Conservation (phyloP, 192 early-diverging fungal species). For the Entomortierella chlamydospora region DNA sequence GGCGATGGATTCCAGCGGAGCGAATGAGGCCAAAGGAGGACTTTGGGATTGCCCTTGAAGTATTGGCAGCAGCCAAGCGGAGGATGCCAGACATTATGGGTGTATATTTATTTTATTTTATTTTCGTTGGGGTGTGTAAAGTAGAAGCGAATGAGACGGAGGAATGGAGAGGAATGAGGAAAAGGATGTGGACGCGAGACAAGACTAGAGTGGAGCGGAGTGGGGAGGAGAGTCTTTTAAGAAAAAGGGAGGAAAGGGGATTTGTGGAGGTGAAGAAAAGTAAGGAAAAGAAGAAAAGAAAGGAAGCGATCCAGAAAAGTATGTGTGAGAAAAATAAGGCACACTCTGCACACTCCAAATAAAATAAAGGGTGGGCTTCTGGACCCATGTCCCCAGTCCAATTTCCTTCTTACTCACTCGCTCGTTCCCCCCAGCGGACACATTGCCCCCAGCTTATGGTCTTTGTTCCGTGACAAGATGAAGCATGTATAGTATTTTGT, state of each 20-base stretch:
- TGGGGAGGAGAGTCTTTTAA: not conserved
- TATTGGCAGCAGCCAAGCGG: constrained; percentile 32
- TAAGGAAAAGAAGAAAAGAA: not conserved
- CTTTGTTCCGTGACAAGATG: too few relatives aligned
- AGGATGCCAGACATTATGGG: constrained; percentile 50
- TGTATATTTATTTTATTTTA: too few relatives aligned
- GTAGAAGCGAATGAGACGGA: not conserved
- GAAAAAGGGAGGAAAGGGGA: constrained; percentile 1
- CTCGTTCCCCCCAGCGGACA: too few relatives aligned
- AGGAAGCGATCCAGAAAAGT: not conserved
- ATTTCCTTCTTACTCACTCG: too few relatives aligned
- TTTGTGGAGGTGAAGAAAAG: not conserved
- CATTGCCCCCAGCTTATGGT: not conserved
- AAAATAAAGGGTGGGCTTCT: too few relatives aligned
- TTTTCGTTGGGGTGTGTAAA: too few relatives aligned
- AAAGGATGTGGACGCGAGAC: not conserved
- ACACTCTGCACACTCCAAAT: not conserved
- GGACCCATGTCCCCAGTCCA: too few relatives aligned
- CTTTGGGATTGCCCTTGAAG: constrained; percentile 28
- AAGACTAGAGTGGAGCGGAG: not conserved
- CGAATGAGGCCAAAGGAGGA: constrained; percentile 23
- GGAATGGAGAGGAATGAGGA: not conserved
- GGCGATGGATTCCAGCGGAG: constrained; percentile 44
- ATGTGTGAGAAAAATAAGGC: constrained; percentile 15
- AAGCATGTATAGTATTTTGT: too few relatives aligned